Base-by-base conservation (phyloP, 495 filamentous ascomycete genomes). In the Penicillium crystallinum region DNA sequence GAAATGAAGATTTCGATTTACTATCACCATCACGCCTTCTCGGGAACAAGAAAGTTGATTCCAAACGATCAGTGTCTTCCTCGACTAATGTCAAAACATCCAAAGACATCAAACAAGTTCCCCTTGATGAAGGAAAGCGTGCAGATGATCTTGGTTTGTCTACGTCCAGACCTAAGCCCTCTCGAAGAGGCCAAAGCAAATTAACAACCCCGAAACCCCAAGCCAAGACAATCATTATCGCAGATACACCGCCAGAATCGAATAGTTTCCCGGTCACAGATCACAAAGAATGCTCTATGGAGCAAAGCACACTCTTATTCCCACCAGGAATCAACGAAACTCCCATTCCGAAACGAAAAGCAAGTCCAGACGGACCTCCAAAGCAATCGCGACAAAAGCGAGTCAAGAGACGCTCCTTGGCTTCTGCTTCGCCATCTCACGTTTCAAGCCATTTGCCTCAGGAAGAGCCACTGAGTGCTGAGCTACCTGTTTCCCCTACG, bases 1-100 rank as follows among this genome's bases (percentile, higher is more conserved):
- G 55, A 2, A 59, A 66, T 46, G 65, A 65, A 38, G 59, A 53
- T n/a, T 59, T 72, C 19, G 64, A 74, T 45, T 53, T 79, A n/a
- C 74, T 72, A 22, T 72, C 73, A 8, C 67, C 71, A 23, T 72
- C 68, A 21, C 40, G 68, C 12, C 23, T 74, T 14, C 36, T 63
- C 1, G 58, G 42, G 14, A 21, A 53, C 17, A 17, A 15, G 4
- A 14, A 9, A 9, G 37, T 25, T 2, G 14, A 15, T 2, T 6
- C 33, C 3, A 11, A 6, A 21, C 23, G 21, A 18, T 25, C 47
- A 1, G 18, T n/a, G 14, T 18, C 36, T 18, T 39, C 50, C 31
- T 41, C 40, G 7, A 27, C 17, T 14, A 17, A 21, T 15, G 31
- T 8, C n/a, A 14, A 29, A 10, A 17, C 22, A n/a, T 14, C 39